Base-by-base conservation (phyloP, 768 basidiomycete genomes). In the Leccinum sublutescens region DNA sequence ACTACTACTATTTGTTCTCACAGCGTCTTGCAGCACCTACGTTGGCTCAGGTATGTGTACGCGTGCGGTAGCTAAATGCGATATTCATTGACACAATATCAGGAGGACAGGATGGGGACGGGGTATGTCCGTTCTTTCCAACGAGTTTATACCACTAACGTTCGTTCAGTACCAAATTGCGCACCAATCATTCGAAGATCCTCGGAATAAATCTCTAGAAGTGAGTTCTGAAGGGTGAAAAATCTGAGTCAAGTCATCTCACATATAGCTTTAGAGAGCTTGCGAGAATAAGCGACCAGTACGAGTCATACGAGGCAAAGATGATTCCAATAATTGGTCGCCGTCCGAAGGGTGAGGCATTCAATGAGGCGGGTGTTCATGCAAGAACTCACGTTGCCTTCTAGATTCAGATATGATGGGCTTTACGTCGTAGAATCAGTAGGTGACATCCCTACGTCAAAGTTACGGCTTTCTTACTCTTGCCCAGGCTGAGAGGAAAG, bases 231-330 rank as follows among this genome's bases (percentile, higher is more conserved):
- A 21, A 21, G 21, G 19, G 11, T 19, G 5, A 45, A 45, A 19
- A 17, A 9, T 12, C 0, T 5, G 11, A 45, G 19, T 21, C 19
- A 21, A 2, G 2, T 19, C 4, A 15, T 51, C 33, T 12, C 40
- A 61, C 19, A 62, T 43, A 12, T 52, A 14, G 21, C 51, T 15
- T 36, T 47, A 78, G 74, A 51, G 73, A 11, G 78, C 78, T 4
- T 55, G 2, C 19, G 0, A 55, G 17, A 76, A 67, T 1, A 65
- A 58, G 33, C 66, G 64, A 17, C 77, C 76, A 0, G 75, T 79
- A 1, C 73, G 78, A 47, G 78, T 79, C 11, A 48, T 77, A 29
- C 69, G 78, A n/a, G 78, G 78, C 23, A 64, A 23, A 25, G 66
- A 50, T 19, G 11, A 31, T 0, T 4, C n/a, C 1, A 70, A 49